A percentile compares a stretch with the other conserved stretches of the same genome.
These are phyloP conservation scores for Arthrobotrys megalospora DNA, from an alignment of 2,329 filamentous ascomycete species.

Conservation along the genomic window DNA sequence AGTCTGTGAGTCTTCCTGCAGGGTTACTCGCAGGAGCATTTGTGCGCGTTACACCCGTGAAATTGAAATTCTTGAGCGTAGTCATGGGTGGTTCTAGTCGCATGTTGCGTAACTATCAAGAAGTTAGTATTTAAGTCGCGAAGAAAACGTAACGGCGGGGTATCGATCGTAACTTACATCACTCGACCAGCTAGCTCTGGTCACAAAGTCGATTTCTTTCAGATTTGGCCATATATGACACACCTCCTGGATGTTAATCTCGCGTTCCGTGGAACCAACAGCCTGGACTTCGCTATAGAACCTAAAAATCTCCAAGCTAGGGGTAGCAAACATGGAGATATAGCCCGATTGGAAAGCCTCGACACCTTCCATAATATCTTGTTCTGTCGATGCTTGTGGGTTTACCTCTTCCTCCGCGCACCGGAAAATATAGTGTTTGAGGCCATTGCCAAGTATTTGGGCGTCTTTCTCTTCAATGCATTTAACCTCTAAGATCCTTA, in stretches of 20 bases:
- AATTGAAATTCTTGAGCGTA: background rate
- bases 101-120: background rate
- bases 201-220: slow-evolving; percentile 35
- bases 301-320: slow-evolving; percentile 23
- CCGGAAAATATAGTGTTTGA: slow-evolving; percentile 25
- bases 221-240: slow-evolving; percentile 31
- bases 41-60: slow-evolving; percentile 6
- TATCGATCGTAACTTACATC: slow-evolving; percentile 8
- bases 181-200: slow-evolving; percentile 12
- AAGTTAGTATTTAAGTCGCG: background rate
- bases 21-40: background rate
- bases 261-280: background rate
- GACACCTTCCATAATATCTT: background rate
- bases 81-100: background rate
- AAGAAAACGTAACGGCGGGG: background rate
- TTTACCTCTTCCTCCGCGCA: slow-evolving; percentile 22
- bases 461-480: too few relatives aligned
- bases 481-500: slow-evolving; percentile 28
- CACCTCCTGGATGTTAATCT: slow-evolving; percentile 27
- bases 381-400: background rate
- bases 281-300: slow-evolving; percentile 24
- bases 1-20: background rate
- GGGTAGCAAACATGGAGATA: background rate
- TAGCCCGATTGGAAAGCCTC: background rate
- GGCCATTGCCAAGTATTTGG: too few relatives aligned